Evolutionary conservation across 176 grass and related monocot species (phyloP).

Genomic region (Aegilops sharonensis): DNA sequence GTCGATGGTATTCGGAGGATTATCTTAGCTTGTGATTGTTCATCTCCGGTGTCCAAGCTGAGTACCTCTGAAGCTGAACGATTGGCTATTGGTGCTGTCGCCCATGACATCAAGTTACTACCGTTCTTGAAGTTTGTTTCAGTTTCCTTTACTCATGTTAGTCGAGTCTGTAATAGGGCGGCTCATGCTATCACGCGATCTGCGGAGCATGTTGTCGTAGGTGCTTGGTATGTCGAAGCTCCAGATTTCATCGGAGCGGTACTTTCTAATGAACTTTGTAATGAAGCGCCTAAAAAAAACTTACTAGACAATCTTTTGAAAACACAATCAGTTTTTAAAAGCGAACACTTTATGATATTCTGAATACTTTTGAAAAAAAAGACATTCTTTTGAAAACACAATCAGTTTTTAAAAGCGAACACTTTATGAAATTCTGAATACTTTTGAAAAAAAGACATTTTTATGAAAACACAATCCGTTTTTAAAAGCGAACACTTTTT

Average conservation of each 20-base stretch:
- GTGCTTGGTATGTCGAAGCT: background rate
- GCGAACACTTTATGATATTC: no score
- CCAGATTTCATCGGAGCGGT: background rate
- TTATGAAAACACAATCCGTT: no score
- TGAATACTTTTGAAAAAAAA: no score
- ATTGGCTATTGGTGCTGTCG: background rate
- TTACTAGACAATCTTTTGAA: no score
- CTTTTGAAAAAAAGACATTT: no score
- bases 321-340: no score
- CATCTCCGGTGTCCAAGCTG: background rate
- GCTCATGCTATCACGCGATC: background rate
- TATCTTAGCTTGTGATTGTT: background rate
- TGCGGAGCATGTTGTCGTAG: background rate
- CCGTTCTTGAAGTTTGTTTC: background rate
- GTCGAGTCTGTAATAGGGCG: background rate
- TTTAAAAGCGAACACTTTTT: no score
- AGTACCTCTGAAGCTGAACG: background rate
- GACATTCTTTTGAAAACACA: no score
- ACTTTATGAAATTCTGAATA: no score
- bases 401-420: no score
- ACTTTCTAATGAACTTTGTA: background rate
- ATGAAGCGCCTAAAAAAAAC: no score
- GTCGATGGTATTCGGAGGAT: background rate
- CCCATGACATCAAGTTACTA: background rate
- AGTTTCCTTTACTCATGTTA: background rate